phyloP scores from a whole-genome alignment of 768 basidiomycete genomes.

The Phanerochaete sordida region DNA sequence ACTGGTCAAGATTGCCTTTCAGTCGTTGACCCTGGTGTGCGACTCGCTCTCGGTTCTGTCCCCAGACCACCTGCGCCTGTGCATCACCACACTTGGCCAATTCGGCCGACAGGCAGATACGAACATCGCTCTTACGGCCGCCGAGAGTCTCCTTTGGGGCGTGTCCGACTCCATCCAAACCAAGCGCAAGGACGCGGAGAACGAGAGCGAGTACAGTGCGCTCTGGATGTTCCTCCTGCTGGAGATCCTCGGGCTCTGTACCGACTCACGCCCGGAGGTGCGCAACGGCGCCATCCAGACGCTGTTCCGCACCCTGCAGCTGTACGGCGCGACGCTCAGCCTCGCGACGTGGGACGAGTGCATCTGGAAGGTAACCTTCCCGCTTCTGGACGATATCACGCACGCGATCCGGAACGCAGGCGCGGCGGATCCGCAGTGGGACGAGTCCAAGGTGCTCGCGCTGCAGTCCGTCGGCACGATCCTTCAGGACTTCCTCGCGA shows the following conservation, averaged over 20 bases:
- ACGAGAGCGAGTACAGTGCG: constrained; percentile 69
- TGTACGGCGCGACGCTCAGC: constrained; percentile 87
- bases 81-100: constrained; percentile 86
- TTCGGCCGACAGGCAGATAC: constrained; percentile 94
- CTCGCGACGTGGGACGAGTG: constrained; percentile 85
- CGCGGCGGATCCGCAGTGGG: constrained; percentile 54
- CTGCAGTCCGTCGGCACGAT: constrained; percentile 82
- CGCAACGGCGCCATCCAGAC: constrained; percentile 94
- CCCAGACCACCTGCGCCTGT: constrained; percentile 76
- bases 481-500: constrained; percentile 72
- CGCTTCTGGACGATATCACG: constrained; percentile 71
- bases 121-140: constrained; percentile 93
- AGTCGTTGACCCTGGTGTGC: constrained; percentile 90
- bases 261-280: constrained; percentile 82
- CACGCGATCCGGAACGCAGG: constrained; percentile 43
- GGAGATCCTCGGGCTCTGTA: constrained; percentile 79
- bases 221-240: constrained; percentile 93
- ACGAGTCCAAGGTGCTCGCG: constrained; percentile 85
- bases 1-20: constrained; percentile 90
- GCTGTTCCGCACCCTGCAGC: constrained; percentile 87
- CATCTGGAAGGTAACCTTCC: constrained; percentile 89
- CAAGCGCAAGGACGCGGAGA: constrained; percentile 62
- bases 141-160: constrained; percentile 91
- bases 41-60: constrained; percentile 86
- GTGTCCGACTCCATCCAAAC: constrained; percentile 94